Evolutionary conservation across 768 basidiomycete species (phyloP), one percentile per base, ranked within the genome.

Genomic region (Trametes coccinea): DNA sequence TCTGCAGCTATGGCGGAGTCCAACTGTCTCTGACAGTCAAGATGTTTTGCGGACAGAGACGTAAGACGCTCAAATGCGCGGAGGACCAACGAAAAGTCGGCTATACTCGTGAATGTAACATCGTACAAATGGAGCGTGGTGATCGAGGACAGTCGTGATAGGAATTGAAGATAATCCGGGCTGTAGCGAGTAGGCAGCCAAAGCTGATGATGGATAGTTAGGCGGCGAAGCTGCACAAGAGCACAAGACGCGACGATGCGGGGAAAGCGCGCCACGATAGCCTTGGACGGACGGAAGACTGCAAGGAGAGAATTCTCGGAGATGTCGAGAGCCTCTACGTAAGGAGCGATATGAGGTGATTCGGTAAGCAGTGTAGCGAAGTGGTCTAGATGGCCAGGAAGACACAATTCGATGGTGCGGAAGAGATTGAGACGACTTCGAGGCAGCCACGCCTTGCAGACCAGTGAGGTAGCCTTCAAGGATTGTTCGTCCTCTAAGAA

Each of bases 371-470:
- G 54, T 0, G 40, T 29, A 5, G 39, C 37, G 37, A 67, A 44
- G 10, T 41, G 33, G 17, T 66, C 61, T 4, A 62, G 52, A 45
- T 61, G 56, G 0, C 16, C 11, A 2, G 64, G 60, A 3, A 51
- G n/a, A 14, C 37, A 33, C 4, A 66, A 34, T 31, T 59, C 57
- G 44, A 66, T 39, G 10, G 31, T 37, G 17, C 58, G 61, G 29
- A 67, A 67, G 50, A 67, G 62, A 34, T 67, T 60, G 29, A 62
- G 52, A 2, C 56, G 59, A 33, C 63, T 63, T 5, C 59, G n/a
- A 4, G 63, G 30, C 1, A 67, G 37, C 63, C 62, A 67, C 11
- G 53, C 49, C 40, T 47, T 51, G 60, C 60, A 61, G 7, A 62
- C 63, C 5, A 63, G 39, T 1, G 60, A 64, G 1, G 62, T 61